Evolutionary conservation across 306 rosid genomes (phyloP).

Genomic region (Crotalaria pallida): DNA sequence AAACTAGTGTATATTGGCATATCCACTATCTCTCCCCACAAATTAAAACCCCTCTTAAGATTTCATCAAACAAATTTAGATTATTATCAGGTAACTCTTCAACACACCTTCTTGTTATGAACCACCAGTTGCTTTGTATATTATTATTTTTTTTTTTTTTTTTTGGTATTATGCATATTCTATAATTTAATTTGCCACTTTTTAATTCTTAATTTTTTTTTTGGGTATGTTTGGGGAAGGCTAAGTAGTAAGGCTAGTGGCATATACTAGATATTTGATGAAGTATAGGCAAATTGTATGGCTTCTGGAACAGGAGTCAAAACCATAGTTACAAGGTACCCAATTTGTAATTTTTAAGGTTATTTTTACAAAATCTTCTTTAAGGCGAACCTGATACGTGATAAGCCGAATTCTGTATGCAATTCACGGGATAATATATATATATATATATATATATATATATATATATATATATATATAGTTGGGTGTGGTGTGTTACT

Average conservation of each 20-base stretch:
- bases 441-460: no score
- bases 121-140: not conserved
- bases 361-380: no score
- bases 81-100: not conserved
- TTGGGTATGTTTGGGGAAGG: not conserved
- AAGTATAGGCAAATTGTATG: not conserved
- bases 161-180: not conserved
- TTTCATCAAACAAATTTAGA: not conserved
- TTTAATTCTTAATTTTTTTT: not conserved
- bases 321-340: no score
- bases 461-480: not conserved
- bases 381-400: no score
- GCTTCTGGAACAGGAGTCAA: not conserved
- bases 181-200: not conserved
- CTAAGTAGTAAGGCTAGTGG: not conserved
- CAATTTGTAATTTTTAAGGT: no score
- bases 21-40: not conserved
- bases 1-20: not conserved
- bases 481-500: not conserved
- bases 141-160: not conserved
- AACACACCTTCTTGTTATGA: not conserved
- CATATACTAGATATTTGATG: not conserved
- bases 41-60: not conserved
- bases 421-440: no score
- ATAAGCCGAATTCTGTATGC: no score